Evolutionary conservation across 208 protist genomes (phyloP), one percentile per base, ranked within the genome.

Genomic region (Trypanosoma platydactyli): DNA sequence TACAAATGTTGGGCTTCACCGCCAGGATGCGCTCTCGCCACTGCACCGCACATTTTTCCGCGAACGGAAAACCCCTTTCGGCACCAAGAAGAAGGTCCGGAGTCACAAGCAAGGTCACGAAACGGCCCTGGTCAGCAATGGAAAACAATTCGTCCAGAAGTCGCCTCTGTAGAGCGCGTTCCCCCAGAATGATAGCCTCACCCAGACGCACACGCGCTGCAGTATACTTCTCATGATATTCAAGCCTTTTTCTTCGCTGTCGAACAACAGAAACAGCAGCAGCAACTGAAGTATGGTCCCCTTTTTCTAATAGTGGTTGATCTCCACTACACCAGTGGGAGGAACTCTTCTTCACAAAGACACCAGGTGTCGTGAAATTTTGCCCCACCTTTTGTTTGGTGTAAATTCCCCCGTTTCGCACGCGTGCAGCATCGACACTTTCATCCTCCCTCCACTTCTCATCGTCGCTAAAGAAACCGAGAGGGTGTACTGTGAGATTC

Each of bases 81-180:
- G 22, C 51, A 46, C 22, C 27, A 0, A 25, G 5, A 38, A 89
- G 71, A n/a, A 89, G 45, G n/a, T 66, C 56, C 11, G 82, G 75
- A 0, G 76, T 71, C 11, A 64, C 48, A 5, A 92, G 67, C 45
- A 92, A 11, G 12, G 76, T 78, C 45, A 83, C 71, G 62, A 92
- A 91, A 45, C 46, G 64, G 45, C 77, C 46, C n/a, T 60, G 33
- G 16, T 71, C 29, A n/a, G 80, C 84, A 29, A 86, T 63, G 1
- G 62, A 11, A 51, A 61, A 70, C 22, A 90, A 57, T 48, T 85
- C 80, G 49, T 66, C 35, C 33, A 79, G 33, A 38, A 88, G 52
- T 16, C 41, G 55, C 16, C 50, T 54, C 64, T 90, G 80, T 29
- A 81, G 54, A 27, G 22, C 38, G 13, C 38, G 63, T 59, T 88